phyloP scores from a whole-genome alignment of 768 basidiomycete species.

The Erythrobasidium yunnanense region DNA sequence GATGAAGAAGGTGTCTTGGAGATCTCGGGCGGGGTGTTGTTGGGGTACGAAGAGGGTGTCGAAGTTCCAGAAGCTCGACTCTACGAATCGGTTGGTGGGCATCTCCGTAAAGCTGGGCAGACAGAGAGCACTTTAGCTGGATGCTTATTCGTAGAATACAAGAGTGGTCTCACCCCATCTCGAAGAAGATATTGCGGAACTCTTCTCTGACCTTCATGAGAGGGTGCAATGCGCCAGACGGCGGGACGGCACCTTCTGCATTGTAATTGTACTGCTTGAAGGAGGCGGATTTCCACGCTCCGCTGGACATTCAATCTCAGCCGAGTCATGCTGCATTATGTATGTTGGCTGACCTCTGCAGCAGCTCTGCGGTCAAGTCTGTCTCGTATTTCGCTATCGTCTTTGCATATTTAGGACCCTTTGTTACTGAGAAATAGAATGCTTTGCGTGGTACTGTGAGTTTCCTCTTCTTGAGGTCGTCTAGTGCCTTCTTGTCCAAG shows the following conservation, averaged over 20 bases:
- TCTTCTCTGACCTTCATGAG: slow-evolving; percentile 96
- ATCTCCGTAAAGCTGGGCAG: slow-evolving; percentile 80
- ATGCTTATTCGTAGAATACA: no score
- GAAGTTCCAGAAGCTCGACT: slow-evolving; percentile 99
- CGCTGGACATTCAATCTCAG: slow-evolving; percentile 48
- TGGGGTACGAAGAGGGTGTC: slow-evolving; percentile 97
- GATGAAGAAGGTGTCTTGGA: slow-evolving; percentile 97
- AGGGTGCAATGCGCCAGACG: slow-evolving; percentile 87
- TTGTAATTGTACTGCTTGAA: slow-evolving; percentile 99
- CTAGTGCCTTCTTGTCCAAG: slow-evolving; percentile 23
- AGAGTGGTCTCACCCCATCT: slow-evolving; percentile 75
- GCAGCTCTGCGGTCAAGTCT: slow-evolving; percentile 89
- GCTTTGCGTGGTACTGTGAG: slow-evolving; percentile 53
- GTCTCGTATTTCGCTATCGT: slow-evolving; percentile 88
- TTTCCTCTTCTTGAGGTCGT: slow-evolving; percentile 26
- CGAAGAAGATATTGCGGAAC: slow-evolving; percentile 91
- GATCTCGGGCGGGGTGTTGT: slow-evolving; percentile 92
- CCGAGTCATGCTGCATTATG: background rate
- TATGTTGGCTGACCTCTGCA: slow-evolving; percentile 59
- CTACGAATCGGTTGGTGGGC: slow-evolving; percentile 90
- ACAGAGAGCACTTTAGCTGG: no score
- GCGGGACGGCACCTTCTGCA: slow-evolving; percentile 78
- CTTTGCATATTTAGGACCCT: slow-evolving; percentile 77
- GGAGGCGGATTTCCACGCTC: slow-evolving; percentile 79
- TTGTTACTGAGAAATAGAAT: slow-evolving; percentile 82